Base-by-base conservation (phyloP, 257 asterid species). In the Solanum neorickii region DNA sequence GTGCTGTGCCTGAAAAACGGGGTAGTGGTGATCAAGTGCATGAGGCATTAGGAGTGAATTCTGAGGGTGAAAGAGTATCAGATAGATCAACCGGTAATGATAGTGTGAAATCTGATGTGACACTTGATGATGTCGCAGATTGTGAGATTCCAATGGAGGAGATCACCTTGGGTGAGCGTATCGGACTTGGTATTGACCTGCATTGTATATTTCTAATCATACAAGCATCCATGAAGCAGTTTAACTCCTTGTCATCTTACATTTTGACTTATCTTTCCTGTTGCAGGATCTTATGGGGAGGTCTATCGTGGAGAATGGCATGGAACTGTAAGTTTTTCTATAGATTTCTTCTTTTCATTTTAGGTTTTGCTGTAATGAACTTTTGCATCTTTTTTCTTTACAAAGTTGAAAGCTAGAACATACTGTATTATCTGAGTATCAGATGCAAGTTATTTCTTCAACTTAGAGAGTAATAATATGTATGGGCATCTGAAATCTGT, bases 251-350 rank as follows among this genome's bases (percentile, higher is more conserved):
- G 83, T 85, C 66, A 49, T 84, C 18, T 82, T 77, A 84, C 37
- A 83, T 44, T 88, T 78, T 88, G 86, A 62, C 10, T 72, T 86
- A 87, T 89, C 83, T 33, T 56, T 65, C 87, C 88, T 87, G 33
- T 86, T 88, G 87, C 92, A 96, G 99, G 99, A 89, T 96, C 98
- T 88, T 96, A 96, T 74, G 99, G 99, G 9, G 99, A 96, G 94
- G 99, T 96, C 77, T 94, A 94, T 78, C 98, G 93, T 88, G 99
- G 98, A 70, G 99, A 96, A 83, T 96, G 98, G 99, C 99, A 96
- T 87, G 99, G 96, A 92, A 96, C 99, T 90, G 99, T 96, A 92
- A 94, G 99, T 96, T 86, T 47, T 69, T 72, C 82, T 68, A 73
- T 80, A 80, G 29, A 47, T 47, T 18, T 80, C 44, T 49, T 80